Conservation (phyloP, 768 basidiomycete species). For the Tricholoma matsutake region DNA sequence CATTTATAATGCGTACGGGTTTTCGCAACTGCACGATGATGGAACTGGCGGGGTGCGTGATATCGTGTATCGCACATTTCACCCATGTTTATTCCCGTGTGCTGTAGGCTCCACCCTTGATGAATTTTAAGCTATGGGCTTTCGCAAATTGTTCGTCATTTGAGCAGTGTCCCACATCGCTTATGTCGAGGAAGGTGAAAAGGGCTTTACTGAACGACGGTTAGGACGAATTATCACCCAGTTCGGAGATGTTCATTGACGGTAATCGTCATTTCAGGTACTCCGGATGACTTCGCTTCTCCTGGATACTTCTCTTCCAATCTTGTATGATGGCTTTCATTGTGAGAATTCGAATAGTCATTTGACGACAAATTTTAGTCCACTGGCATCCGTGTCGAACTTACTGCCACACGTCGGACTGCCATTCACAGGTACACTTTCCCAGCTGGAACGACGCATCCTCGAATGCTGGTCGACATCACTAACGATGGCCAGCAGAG, state of each 20-base stretch:
- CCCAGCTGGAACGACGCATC: slow-evolving; percentile 42
- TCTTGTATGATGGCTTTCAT: slow-evolving; percentile 19
- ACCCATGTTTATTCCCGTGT: neutral
- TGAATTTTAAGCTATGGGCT: slow-evolving; percentile 62
- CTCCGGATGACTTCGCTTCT: slow-evolving; percentile 57
- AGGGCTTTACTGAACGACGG: slow-evolving; percentile 51
- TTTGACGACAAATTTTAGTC: slow-evolving; percentile 27
- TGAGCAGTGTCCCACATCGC: slow-evolving; percentile 48
- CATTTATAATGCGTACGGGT: slow-evolving; percentile 47
- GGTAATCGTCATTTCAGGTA: slow-evolving; percentile 30
- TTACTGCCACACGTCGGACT: slow-evolving; percentile 56
- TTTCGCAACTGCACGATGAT: slow-evolving; percentile 61
- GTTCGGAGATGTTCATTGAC: neutral
- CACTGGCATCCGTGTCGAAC: slow-evolving; percentile 53
- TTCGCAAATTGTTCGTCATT: slow-evolving; percentile 49
- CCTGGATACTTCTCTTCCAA: slow-evolving; percentile 68
- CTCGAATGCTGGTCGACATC: slow-evolving; percentile 57
- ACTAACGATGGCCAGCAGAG: slow-evolving; percentile 60
- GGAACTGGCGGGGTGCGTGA: slow-evolving; percentile 56
- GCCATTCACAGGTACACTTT: slow-evolving; percentile 61
- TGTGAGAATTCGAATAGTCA: neutral
- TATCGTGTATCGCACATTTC: neutral
- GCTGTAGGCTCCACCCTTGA: slow-evolving; percentile 46
- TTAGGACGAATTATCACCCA: slow-evolving; percentile 16
- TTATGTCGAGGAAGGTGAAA: slow-evolving; percentile 42